These are phyloP conservation scores for Scleroderma bovista DNA, from an alignment of 768 basidiomycete genomes.

Conservation along the genomic window DNA sequence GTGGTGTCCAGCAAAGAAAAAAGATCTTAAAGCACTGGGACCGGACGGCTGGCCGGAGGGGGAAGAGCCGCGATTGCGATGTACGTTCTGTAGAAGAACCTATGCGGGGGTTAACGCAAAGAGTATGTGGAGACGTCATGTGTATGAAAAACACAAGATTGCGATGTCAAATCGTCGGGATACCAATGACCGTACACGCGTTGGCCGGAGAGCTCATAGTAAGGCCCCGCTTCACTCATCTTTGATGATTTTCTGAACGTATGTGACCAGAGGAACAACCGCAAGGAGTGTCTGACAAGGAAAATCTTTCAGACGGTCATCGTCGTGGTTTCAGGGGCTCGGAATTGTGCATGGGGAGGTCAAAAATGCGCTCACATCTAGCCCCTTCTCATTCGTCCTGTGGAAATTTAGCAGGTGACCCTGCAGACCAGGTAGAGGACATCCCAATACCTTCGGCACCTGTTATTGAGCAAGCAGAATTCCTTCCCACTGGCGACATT, in stretches of 20 bases:
- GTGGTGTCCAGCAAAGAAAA: slow-evolving; percentile 85
- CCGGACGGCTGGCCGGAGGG: slow-evolving; percentile 74
- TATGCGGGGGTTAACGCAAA: slow-evolving; percentile 87
- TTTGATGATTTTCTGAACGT: slow-evolving; percentile 14
- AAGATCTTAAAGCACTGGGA: slow-evolving; percentile 65
- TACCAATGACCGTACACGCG: slow-evolving; percentile 53
- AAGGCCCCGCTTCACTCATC: slow-evolving; percentile 25
- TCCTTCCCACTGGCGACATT: slow-evolving; percentile 15
- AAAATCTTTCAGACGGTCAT: slow-evolving; percentile 28
- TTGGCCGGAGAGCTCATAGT: slow-evolving; percentile 61
- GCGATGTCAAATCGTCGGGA: slow-evolving; percentile 85
- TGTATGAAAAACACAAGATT: slow-evolving; percentile 87
- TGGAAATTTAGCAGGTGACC: slow-evolving; percentile 8
- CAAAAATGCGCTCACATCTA: slow-evolving; percentile 18
- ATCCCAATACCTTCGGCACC: slow-evolving; percentile 15
- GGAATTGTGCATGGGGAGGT: slow-evolving; percentile 13
- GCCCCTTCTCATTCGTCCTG: slow-evolving; percentile 9
- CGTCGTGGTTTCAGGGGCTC: slow-evolving; percentile 19
- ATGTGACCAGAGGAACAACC: slow-evolving; percentile 53
- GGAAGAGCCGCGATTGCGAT: slow-evolving; percentile 72
- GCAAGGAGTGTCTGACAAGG: slow-evolving; percentile 28
- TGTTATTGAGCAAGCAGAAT: slow-evolving; percentile 22
- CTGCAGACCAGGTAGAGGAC: slow-evolving; percentile 10
- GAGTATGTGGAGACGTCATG: slow-evolving; percentile 88
- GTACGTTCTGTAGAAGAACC: slow-evolving; percentile 78